Evolutionary conservation across 2,329 filamentous ascomycete genomes (phyloP).

Genomic region (Alternaria alternata): DNA sequence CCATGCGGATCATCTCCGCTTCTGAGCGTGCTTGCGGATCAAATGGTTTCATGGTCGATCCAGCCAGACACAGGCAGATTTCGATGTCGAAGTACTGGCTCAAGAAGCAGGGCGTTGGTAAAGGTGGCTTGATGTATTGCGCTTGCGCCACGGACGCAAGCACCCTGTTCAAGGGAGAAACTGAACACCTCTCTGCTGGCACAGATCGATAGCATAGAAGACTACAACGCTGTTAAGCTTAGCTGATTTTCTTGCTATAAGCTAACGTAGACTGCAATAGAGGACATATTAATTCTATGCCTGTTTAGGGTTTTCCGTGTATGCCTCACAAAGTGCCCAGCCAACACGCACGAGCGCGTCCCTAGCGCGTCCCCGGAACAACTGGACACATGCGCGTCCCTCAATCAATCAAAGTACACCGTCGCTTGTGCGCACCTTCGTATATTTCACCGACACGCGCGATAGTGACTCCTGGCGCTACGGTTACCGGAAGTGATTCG

Average conservation of each 20-base stretch:
- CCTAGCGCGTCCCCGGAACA: slow-evolving; percentile 12
- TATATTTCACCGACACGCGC: slow-evolving; percentile 11
- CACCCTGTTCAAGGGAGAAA: no score
- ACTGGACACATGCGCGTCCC: slow-evolving; percentile 8
- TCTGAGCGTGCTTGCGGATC: background rate
- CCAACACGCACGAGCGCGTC: slow-evolving; percentile 10
- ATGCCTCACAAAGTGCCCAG: slow-evolving; percentile 1
- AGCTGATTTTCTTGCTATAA: background rate
- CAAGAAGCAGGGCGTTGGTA: background rate
- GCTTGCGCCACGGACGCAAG: background rate
- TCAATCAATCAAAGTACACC: slow-evolving; percentile 10
- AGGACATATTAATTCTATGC: background rate
- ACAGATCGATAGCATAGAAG: background rate
- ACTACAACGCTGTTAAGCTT: background rate
- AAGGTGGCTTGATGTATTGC: background rate
- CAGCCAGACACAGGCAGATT: background rate
- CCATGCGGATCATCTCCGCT: background rate
- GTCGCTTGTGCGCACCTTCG: slow-evolving; percentile 14
- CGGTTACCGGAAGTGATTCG: slow-evolving; percentile 6
- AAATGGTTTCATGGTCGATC: background rate
- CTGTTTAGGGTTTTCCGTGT: background rate
- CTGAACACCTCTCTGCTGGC: background rate
- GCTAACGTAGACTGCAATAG: background rate
- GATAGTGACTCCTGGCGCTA: slow-evolving; percentile 5
- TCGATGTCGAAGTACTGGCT: background rate